phyloP scores from a whole-genome alignment of 73 alveolate genomes.

The Uronychia binucleata region DNA sequence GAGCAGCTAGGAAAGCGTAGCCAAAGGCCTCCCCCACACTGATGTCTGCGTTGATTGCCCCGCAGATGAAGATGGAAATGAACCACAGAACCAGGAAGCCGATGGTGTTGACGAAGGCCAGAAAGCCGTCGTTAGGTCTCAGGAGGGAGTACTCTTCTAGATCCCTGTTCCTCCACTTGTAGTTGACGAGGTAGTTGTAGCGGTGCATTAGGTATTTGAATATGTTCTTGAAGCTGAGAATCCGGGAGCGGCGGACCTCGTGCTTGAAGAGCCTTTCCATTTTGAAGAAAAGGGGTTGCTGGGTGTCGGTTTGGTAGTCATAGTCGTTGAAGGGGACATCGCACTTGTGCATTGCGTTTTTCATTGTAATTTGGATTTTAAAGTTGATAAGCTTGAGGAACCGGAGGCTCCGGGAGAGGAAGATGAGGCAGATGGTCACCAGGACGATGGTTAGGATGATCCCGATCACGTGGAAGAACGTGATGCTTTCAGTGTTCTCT shows the following conservation, averaged over 20 bases:
- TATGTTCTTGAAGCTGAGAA: slow-evolving; percentile 18
- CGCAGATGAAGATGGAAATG: slow-evolving; percentile 25
- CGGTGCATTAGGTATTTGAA: slow-evolving; percentile 19
- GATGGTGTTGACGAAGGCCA: not conserved
- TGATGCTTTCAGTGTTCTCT: too few relatives aligned
- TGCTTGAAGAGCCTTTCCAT: slow-evolving; percentile 32
- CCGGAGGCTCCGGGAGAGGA: slow-evolving; percentile 1
- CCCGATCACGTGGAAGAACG: not conserved
- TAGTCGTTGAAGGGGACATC: slow-evolving; percentile 35
- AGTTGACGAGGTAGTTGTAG: slow-evolving; percentile 35
- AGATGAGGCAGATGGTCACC: not conserved
- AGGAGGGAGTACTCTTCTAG: slow-evolving; percentile 31
- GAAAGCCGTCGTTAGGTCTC: slow-evolving; percentile 40
- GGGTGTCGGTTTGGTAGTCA: slow-evolving; percentile 8
- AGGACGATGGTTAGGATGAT: not conserved
- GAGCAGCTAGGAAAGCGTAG: slow-evolving; percentile 7
- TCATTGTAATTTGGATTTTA: slow-evolving; percentile 39
- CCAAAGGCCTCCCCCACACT: not conserved
- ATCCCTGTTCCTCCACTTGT: slow-evolving; percentile 28
- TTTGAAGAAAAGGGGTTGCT: not conserved
- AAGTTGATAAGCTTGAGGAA: slow-evolving; percentile 12
- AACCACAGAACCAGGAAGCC: slow-evolving; percentile 40
- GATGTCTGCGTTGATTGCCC: slow-evolving; percentile 4
- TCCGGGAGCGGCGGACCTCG: slow-evolving; percentile 26
- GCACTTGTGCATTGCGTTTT: slow-evolving; percentile 32